Percentiles rank a stretch among this genome's conserved stretches.
Evolutionary conservation across 306 rosid species (phyloP).

Genomic region (Hippophae rhamnoides): DNA sequence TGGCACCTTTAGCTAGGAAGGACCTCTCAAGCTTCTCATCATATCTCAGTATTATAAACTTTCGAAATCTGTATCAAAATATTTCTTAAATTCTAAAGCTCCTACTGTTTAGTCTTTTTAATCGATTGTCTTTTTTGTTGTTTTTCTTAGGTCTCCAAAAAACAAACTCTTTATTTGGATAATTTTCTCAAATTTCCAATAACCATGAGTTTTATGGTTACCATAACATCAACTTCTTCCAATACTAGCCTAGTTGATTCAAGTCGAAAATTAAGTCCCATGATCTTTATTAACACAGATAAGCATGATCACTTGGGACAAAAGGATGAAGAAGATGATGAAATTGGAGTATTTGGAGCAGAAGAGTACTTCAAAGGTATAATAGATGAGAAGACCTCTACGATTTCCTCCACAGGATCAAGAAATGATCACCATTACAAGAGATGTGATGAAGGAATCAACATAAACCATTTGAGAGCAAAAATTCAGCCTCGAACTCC

Average conservation of each 20-base stretch:
- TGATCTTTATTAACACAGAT: neutral
- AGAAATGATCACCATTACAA: neutral
- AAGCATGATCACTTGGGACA: constrained; percentile 17
- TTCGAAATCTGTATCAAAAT: neutral
- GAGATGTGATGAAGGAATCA: constrained; percentile 1
- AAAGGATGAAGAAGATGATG: constrained; percentile 56
- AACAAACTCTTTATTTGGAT: neutral
- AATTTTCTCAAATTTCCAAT: constrained; percentile 14
- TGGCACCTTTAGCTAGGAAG: constrained; percentile 4
- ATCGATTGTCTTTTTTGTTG: constrained; percentile 2
- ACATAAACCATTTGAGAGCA: constrained; percentile 19
- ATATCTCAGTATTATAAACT: neutral
- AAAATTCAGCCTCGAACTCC: constrained; percentile 43
- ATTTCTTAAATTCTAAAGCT: constrained; percentile 6
- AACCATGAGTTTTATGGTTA: constrained; percentile 2
- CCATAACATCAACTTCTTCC: too few relatives aligned
- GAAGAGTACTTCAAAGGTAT: constrained; percentile 87
- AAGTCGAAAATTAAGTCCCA: constrained; percentile 16
- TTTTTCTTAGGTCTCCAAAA: too few relatives aligned
- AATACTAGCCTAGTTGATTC: constrained; percentile 29
- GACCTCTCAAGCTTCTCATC: constrained; percentile 6
- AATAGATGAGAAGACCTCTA: constrained; percentile 25
- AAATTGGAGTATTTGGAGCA: constrained; percentile 79
- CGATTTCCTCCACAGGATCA: constrained; percentile 18
- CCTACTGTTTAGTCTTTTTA: constrained; percentile 23